Evolutionary conservation across 163 green algal genomes (phyloP), one percentile per base, ranked within the genome.

Genomic region (Coccomyxa subellipsoidea): DNA sequence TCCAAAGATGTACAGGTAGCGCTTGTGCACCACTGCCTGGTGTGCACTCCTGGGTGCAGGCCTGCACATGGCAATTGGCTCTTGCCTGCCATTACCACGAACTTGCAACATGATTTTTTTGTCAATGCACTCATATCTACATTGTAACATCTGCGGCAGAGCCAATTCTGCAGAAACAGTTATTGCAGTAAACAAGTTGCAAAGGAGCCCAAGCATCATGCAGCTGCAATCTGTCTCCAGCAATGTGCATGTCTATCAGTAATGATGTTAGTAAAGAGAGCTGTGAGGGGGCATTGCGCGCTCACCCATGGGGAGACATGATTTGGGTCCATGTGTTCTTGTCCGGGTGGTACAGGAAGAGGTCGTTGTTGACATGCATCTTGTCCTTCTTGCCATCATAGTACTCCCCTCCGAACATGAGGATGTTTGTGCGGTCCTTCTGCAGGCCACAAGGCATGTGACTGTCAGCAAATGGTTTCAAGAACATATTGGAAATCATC

Each of bases 1-100:
- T 7, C 95, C 96, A 89, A 97, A 99, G 36, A 99, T 82, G 79
- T 97, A 98, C 81, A 99, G 87, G 82, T 85, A 93, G 34, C 82
- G 75, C 84, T 94, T 96, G 83, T 92, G 87, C 29, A 93, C 81
- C 23, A 96, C 91, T 7, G 92, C 93, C 83, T 98, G 93, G 85
- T 98, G 95, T 12, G 90, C 91, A 47, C 88, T 96, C 39, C 96
- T 87, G 4, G 95, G 93, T 1, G 90, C 85, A 10, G 95, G 95
- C 23, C 90, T 94, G 88, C 81, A 83, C 37, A 27, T n/a, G n/a
- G n/a, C n/a, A n/a, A n/a, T n/a, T n/a, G n/a, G n/a, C n/a, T n/a
- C n/a, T n/a, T n/a, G n/a, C n/a, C n/a, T n/a, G n/a, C n/a, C n/a
- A n/a, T n/a, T n/a, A n/a, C n/a, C n/a, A n/a, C n/a, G n/a, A n/a